Evolutionary conservation across 192 early-diverging fungal genomes (phyloP), one percentile per base, ranked within the genome.

Genomic region (Entomortierella chlamydospora): DNA sequence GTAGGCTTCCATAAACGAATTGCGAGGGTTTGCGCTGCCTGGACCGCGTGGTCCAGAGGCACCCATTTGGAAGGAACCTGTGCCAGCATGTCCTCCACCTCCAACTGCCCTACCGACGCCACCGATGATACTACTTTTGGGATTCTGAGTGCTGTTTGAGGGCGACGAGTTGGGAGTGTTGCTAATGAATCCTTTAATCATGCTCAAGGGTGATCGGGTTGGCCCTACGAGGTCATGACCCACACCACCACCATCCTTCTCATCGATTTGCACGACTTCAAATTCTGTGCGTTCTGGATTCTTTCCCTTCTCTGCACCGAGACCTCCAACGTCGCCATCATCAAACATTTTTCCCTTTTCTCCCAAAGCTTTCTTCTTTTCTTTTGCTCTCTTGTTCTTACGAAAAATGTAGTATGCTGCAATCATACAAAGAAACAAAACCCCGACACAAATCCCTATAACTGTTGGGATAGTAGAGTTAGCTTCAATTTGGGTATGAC

Each of bases 391-490:
- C 10, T 47, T 64, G 25, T 78, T 79, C 45, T 70, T 79, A 43
- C 70, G 63, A 0, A 62, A 29, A 41, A 79, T 79, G 47, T 60
- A 66, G 2, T 50, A 51, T 4, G 57, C 64, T 4, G 76, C 68
- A 4, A 79, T 37, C 1, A 79, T 52, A 25, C 67, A 68, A 15
- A 79, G 22, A 31, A 79, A 70, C 22, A 79, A 22, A 7, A 52
- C 68, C 4, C 62, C 76, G 31, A 79, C 68, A 50, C 45, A 41
- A 34, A 79, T 49, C 1, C 76, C 76, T 41, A 79, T n/a, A 0
- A 79, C 29, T 0, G 68, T 66, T n/a, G 70, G 62, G 34, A 66
- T 65, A 10, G 67, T 70, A 4, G 76, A 45, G 34, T 56, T 70
- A 41, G 64, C 64, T 63, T 68, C 60, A 25, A 63, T 63, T 9